Evolutionary conservation across 2,329 filamentous ascomycete genomes (phyloP), one percentile per base, ranked within the genome.

Genomic region (Verticillium klebahnii): DNA sequence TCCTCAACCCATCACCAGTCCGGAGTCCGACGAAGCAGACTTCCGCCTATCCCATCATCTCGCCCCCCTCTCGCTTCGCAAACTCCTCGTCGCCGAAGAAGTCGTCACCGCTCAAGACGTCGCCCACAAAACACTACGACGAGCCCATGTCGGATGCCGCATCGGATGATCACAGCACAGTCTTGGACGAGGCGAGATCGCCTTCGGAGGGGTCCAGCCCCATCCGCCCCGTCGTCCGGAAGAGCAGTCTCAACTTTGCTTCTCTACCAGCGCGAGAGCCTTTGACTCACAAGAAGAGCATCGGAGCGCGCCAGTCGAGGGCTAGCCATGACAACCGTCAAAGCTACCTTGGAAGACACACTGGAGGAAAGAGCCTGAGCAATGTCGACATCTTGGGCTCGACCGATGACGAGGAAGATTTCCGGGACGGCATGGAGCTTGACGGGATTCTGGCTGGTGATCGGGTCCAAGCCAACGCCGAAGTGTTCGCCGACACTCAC

Each of bases 221-320:
- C 0, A 86, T 90, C 57, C 84, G 91, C 67, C 89, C 90, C 2
- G 81, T 91, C 34, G 85, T 96, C 67, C 89, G 94, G 63, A 98
- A 98, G 81, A 97, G 93, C 76, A 98, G 94, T 73, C 83, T 99
- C 63, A 96, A 91, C 63, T 98, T 99, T 77, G 92, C 95, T 40
- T 92, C 95, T 19, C 81, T 99, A 14, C 95, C 95, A 34, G 93
- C 94, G 2, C 86, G 95, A 64, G 94, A 98, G 70, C 94, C 94
- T 39, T 80, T 98, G 59, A 87, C 88, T 36, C 86, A 85, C 17
- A 96, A 96, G 73, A 94, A 93, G 77, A 96, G 90, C 72, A 86
- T 93, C 70, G 93, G 89, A 17, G 82, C 84, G 23, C 83, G 91
- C 58, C 78, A 85, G 59, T 93, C 92, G 25, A 83, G 91, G 63